These are phyloP conservation scores for Pseudogymnoascus sp. DNA, from an alignment of 2,329 filamentous ascomycete genomes.

Conservation along the genomic window DNA sequence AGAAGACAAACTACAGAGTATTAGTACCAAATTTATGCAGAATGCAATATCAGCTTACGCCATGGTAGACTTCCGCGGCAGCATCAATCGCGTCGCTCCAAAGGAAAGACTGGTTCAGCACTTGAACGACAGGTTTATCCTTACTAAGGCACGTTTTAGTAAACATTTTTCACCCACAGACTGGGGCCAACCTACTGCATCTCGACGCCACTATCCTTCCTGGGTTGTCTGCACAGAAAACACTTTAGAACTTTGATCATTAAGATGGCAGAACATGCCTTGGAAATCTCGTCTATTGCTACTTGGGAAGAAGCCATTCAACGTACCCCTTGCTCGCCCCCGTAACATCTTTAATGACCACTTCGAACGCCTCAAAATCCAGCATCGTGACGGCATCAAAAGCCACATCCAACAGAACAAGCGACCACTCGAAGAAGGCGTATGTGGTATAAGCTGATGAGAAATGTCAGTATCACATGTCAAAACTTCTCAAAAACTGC, in stretches of 20 bases:
- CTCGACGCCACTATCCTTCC: conserved; percentile 49
- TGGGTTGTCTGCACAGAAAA: conserved; percentile 33
- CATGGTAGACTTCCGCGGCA: conserved; percentile 83
- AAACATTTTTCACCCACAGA: conserved; percentile 23
- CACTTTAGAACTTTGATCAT: conserved; percentile 24
- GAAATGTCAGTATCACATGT: conserved; percentile 21
- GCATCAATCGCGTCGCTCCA: conserved; percentile 72
- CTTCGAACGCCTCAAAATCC: conserved; percentile 84
- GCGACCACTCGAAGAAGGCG: conserved; percentile 94
- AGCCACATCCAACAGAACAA: conserved; percentile 90
- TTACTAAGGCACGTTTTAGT: conserved; percentile 50
- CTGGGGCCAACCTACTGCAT: conserved; percentile 59
- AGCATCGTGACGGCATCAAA: conserved; percentile 93
- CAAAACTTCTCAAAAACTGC: conserved; percentile 7
- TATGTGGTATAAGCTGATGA: conserved; percentile 86
- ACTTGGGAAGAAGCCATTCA: conserved; percentile 90
- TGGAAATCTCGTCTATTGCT: conserved; percentile 51
- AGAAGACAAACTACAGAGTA: conserved; percentile 72
- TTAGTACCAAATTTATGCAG: not conserved
- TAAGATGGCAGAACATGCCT: conserved; percentile 21
- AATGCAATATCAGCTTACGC: conserved; percentile 48
- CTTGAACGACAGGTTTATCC: conserved; percentile 62
- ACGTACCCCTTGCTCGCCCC: conserved; percentile 97
- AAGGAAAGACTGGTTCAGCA: conserved; percentile 66
- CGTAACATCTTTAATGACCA: conserved; percentile 82